Conservation (phyloP, 352 stramenopile species). For the Thalassiosira hispida region DNA sequence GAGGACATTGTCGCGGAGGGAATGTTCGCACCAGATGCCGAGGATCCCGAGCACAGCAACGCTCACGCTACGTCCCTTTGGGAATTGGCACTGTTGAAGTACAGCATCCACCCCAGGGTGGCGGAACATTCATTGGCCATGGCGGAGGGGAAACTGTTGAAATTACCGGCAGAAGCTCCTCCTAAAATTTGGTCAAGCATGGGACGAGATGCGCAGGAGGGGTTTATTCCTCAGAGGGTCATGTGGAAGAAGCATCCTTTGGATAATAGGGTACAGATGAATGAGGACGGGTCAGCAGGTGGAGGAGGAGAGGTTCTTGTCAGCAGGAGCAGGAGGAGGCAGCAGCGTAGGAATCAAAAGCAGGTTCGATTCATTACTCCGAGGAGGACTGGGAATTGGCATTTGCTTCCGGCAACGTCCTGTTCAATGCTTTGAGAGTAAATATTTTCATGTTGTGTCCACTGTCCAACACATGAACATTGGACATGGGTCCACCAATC, state of each 20-base stretch:
- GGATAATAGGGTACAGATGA: slow-evolving; percentile 2
- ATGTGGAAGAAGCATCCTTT: slow-evolving; percentile 65
- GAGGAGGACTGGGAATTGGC: slow-evolving; percentile 49
- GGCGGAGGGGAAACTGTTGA: slow-evolving; percentile 73
- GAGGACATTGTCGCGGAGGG: slow-evolving; percentile 92
- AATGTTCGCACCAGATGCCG: slow-evolving; percentile 89
- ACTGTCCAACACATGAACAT: no score
- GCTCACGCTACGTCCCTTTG: slow-evolving; percentile 93
- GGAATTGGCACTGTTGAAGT: slow-evolving; percentile 90
- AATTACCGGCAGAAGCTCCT: slow-evolving; percentile 67
- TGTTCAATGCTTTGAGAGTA: slow-evolving; percentile 43
- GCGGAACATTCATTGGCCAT: slow-evolving; percentile 45
- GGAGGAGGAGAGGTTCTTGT: neutral
- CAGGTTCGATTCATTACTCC: slow-evolving; percentile 70
- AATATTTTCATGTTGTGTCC: no score
- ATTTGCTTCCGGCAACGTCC: slow-evolving; percentile 38
- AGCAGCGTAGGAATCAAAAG: slow-evolving; percentile 38
- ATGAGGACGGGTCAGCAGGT: neutral
- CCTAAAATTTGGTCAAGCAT: slow-evolving; percentile 49
- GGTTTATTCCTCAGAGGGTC: slow-evolving; percentile 63
- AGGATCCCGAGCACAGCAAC: slow-evolving; percentile 95
- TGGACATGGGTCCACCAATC: no score
- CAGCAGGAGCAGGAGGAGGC: slow-evolving; percentile 41
- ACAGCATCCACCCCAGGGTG: slow-evolving; percentile 89
- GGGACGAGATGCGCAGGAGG: slow-evolving; percentile 47